Conservation (phyloP, 768 basidiomycete species). For the Pisolithus microcarpus region DNA sequence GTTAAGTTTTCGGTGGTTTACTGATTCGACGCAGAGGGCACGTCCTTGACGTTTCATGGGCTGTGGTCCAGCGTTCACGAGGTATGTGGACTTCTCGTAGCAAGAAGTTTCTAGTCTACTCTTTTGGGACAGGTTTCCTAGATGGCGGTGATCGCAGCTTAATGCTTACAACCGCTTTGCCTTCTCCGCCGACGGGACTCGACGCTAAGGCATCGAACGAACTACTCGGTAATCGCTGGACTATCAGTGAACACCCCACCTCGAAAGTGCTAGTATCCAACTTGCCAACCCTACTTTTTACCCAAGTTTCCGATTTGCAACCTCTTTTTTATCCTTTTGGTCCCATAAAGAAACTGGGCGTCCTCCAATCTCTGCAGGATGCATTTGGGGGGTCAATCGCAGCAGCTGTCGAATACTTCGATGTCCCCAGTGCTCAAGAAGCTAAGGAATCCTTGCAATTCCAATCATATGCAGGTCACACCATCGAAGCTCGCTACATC, state of each 20-base stretch:
- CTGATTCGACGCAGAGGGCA: conserved; percentile 46
- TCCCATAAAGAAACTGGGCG: conserved; percentile 53
- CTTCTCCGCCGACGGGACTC: conserved; percentile 25
- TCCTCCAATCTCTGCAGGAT: conserved; percentile 32
- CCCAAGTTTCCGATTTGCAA: conserved; percentile 57
- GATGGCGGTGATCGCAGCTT: conserved; percentile 75
- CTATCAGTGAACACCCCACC: conserved; percentile 35
- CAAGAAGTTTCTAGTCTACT: conserved; percentile 4
- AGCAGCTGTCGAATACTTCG: conserved; percentile 58
- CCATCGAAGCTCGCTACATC: conserved; percentile 33
- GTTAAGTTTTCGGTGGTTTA: neutral
- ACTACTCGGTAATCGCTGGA: conserved; percentile 26
- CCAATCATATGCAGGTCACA: conserved; percentile 51
- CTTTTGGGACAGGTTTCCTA: conserved; percentile 50
- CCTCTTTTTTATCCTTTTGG: conserved; percentile 75
- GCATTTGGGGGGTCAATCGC: conserved; percentile 37
- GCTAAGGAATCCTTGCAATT: conserved; percentile 55
- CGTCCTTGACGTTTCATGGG: conserved; percentile 77
- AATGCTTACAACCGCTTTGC: conserved; percentile 44
- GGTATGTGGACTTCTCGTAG: conserved; percentile 31
- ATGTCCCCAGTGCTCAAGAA: conserved; percentile 49
- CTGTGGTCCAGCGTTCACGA: conserved; percentile 80
- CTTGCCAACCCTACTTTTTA: conserved; percentile 60
- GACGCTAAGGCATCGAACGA: conserved; percentile 24
- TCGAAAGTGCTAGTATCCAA: conserved; percentile 55